phyloP scores from a whole-genome alignment of 768 basidiomycete genomes.

The Lactarius akahatsu region DNA sequence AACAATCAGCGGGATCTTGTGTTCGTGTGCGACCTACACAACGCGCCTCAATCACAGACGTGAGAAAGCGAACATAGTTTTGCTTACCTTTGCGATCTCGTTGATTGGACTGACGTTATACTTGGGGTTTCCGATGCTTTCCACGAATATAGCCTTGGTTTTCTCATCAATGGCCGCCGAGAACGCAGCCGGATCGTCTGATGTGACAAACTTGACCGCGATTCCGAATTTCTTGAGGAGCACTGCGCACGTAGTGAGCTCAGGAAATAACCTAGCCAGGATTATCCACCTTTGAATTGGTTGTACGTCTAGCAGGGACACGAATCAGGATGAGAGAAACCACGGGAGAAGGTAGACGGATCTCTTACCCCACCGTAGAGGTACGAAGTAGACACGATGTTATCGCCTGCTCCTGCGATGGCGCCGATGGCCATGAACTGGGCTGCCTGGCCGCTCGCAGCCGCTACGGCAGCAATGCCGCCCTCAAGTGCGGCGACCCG shows the following conservation, averaged over 20 bases:
- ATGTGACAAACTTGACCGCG: conserved; percentile 59
- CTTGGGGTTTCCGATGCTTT: conserved; percentile 79
- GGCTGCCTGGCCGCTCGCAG: conserved; percentile 72
- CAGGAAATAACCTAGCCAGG: background rate
- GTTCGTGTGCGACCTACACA: conserved; percentile 62
- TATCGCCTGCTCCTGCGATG: conserved; percentile 65
- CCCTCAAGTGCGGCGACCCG: conserved; percentile 81
- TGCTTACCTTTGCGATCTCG: conserved; percentile 59
- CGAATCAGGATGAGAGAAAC: background rate
- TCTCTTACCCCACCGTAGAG: conserved; percentile 65
- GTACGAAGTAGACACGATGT: conserved; percentile 68
- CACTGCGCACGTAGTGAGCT: conserved; percentile 40
- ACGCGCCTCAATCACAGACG: background rate
- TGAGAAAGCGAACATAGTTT: too few species aligned
- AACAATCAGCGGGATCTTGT: conserved; percentile 74
- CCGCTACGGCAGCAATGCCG: conserved; percentile 71
- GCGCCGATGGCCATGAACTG: conserved; percentile 56
- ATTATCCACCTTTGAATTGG: conserved; percentile 58
- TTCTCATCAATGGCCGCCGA: conserved; percentile 69
- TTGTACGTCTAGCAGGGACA: conserved; percentile 54
- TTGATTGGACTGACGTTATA: conserved; percentile 66
- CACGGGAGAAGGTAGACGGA: background rate
- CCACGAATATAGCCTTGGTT: conserved; percentile 75
- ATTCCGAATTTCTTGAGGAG: conserved; percentile 70
- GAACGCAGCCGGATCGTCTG: conserved; percentile 55